These are phyloP conservation scores for Pholiota molesta DNA, from an alignment of 768 basidiomycete species.

Conservation along the genomic window DNA sequence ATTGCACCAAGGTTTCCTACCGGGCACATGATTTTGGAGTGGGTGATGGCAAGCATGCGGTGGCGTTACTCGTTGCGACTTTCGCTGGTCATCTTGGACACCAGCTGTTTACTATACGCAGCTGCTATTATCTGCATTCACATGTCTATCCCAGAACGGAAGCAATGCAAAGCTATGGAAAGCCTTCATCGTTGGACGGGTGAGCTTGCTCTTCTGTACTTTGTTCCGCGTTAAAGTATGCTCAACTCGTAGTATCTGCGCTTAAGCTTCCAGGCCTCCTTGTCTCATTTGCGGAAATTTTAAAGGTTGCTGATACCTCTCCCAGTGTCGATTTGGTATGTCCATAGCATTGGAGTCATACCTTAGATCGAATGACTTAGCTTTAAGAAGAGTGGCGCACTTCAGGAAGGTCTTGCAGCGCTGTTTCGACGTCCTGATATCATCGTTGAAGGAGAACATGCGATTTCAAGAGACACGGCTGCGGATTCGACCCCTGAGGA, in stretches of 20 bases:
- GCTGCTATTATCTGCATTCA: slow-evolving; percentile 62
- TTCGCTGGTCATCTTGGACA: slow-evolving; percentile 69
- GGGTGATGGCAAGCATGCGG: slow-evolving; percentile 55
- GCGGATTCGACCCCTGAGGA: slow-evolving; percentile 31
- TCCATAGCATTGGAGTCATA: slow-evolving; percentile 3
- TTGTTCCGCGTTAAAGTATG: not conserved
- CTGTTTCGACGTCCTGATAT: slow-evolving; percentile 57
- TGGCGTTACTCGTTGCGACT: slow-evolving; percentile 55
- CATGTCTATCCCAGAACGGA: slow-evolving; percentile 57
- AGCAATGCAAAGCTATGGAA: slow-evolving; percentile 57
- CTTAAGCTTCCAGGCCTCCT: slow-evolving; percentile 61
- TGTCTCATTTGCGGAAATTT: slow-evolving; percentile 51
- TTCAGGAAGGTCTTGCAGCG: slow-evolving; percentile 53
- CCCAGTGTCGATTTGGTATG: slow-evolving; percentile 63
- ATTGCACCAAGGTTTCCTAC: slow-evolving; percentile 49
- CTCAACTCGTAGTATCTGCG: not conserved
- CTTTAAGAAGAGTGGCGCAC: slow-evolving; percentile 37
- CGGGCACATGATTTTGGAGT: slow-evolving; percentile 65
- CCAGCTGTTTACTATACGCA: slow-evolving; percentile 70
- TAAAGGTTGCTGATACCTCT: slow-evolving; percentile 51
- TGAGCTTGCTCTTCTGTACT: slow-evolving; percentile 37
- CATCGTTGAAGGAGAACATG: slow-evolving; percentile 54
- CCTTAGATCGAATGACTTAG: not conserved
- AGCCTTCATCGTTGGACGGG: slow-evolving; percentile 72
- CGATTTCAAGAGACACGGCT: slow-evolving; percentile 36